phyloP scores from a whole-genome alignment of 2,329 filamentous ascomycete species.

The Laburnicola sp. region DNA sequence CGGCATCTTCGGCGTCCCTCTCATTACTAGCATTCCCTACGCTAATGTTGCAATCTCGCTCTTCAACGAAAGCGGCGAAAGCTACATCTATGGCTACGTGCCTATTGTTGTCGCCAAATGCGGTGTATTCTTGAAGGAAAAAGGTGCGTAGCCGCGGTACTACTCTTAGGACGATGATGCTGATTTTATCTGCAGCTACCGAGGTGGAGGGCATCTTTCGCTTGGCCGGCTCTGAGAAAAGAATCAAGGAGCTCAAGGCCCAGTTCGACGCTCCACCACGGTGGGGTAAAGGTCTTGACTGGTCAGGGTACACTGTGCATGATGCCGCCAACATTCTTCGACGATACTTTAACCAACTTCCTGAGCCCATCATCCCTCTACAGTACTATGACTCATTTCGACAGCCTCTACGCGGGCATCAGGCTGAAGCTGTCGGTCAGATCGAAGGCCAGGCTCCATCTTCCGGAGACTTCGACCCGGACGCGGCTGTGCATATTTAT shows the following conservation, averaged over 20 bases:
- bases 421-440: conserved; percentile 71
- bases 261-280: conserved; percentile 86
- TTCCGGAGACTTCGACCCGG: conserved; percentile 72
- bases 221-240: conserved; percentile 91
- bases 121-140: conserved; percentile 95
- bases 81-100: conserved; percentile 98
- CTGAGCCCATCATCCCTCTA: conserved; percentile 93
- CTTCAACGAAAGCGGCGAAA: conserved; percentile 87
- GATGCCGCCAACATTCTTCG: conserved; percentile 96
- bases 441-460: conserved; percentile 67
- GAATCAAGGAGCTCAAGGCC: conserved; percentile 93
- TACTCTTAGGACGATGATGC: conserved; percentile 23
- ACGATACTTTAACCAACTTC: conserved; percentile 92
- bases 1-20: conserved; percentile 91
- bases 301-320: conserved; percentile 97
- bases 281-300: conserved; percentile 95
- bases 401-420: conserved; percentile 71
- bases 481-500: conserved; percentile 77
- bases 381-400: conserved; percentile 92
- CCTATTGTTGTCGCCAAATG: conserved; percentile 98
- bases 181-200: conserved; percentile 64
- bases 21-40: conserved; percentile 93
- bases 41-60: conserved; percentile 98
- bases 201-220: conserved; percentile 96
- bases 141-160: conserved; percentile 63